Evolutionary conservation across 352 stramenopile species (phyloP), one percentile per base, ranked within the genome.

Genomic region (Phytopythium mirpurense): DNA sequence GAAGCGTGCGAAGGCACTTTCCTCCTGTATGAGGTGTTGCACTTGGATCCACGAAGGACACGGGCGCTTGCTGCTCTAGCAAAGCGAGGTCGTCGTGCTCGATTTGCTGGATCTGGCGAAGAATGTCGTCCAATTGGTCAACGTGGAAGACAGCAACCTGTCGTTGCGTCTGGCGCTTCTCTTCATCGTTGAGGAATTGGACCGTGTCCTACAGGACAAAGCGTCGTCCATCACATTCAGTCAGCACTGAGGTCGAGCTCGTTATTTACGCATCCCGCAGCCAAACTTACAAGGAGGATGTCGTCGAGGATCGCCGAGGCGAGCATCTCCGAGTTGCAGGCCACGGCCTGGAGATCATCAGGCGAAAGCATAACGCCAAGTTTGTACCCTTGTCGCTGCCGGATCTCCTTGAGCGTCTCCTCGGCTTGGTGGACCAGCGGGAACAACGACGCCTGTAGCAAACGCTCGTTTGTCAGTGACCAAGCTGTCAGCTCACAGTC

Each of bases 291-390:
- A 46, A 86, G 57, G 15, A 88, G 59, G 0, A 89, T 54, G 23
- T 89, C 78, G 41, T 89, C 76, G 47, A 89, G 57, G 45, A 89
- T 76, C 5, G 74, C 63, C 14, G 68, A 66, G 5, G 76, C 72
- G 2, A 89, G 64, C 47, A 71, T 45, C 11, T 85, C 76, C 6
- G 72, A 86, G 43, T 87, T 67, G 21, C 68, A 44, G 4, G 68
- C 67, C 29, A 88, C 73, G 5, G 57, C 47, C 32, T 61, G 46
- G n/a, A 90, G 45, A 3, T 83, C 64, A 2, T 56, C 41, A 18
- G 62, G 53, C 34, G 63, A 59, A 0, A 86, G 54, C 32, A 83
- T 48, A 1, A 83, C 46, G 14, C 72, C 83, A 15, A 88, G 32
- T 35, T 70, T 78, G 5, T 56, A 63, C 2, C 64, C 49, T 23